These are phyloP conservation scores for Pichia rugopelliculosa DNA, from an alignment of 805 yeast species.

Conservation along the genomic window DNA sequence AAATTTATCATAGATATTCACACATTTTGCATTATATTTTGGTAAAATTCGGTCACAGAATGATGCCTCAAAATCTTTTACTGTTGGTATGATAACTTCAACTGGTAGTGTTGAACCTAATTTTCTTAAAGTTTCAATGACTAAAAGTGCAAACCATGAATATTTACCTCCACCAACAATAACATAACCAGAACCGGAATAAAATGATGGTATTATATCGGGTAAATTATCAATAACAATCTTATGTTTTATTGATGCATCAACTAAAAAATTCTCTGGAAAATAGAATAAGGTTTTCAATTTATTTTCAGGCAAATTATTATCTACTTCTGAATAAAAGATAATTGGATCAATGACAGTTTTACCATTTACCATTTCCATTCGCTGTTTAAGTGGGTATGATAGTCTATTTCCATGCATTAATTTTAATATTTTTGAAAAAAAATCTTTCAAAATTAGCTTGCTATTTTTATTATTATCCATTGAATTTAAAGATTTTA, in stretches of 20 bases:
- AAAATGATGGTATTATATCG: slow-evolving; percentile 21
- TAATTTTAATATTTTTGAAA: slow-evolving; percentile 23
- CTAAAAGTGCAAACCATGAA: slow-evolving; percentile 34
- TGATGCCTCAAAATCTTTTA: slow-evolving; percentile 10
- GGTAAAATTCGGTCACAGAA: slow-evolving; percentile 34
- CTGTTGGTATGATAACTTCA: slow-evolving; percentile 15
- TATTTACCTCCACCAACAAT: slow-evolving; percentile 39
- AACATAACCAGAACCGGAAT: slow-evolving; percentile 28
- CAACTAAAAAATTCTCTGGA: slow-evolving; percentile 34
- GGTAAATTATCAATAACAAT: slow-evolving; percentile 43
- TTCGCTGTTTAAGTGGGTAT: slow-evolving; percentile 27
- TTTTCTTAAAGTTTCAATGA: slow-evolving; percentile 35
- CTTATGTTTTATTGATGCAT: slow-evolving; percentile 40
- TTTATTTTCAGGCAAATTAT: slow-evolving; percentile 10
- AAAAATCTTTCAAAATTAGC: slow-evolving; percentile 23
- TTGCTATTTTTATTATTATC: slow-evolving; percentile 24
- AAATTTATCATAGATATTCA: slow-evolving; percentile 32
- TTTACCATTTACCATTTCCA: slow-evolving; percentile 18
- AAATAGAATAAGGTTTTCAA: slow-evolving; percentile 13
- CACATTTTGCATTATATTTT: slow-evolving; percentile 33
- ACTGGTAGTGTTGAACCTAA: slow-evolving; percentile 35
- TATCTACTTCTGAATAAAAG: slow-evolving; percentile 4
- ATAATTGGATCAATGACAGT: slow-evolving; percentile 16
- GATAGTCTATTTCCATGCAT: slow-evolving; percentile 25
- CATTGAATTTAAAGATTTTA: slow-evolving; percentile 19